Evolutionary conservation across 345 rosid genomes (phyloP).

Genomic region (Psidium guajava): DNA sequence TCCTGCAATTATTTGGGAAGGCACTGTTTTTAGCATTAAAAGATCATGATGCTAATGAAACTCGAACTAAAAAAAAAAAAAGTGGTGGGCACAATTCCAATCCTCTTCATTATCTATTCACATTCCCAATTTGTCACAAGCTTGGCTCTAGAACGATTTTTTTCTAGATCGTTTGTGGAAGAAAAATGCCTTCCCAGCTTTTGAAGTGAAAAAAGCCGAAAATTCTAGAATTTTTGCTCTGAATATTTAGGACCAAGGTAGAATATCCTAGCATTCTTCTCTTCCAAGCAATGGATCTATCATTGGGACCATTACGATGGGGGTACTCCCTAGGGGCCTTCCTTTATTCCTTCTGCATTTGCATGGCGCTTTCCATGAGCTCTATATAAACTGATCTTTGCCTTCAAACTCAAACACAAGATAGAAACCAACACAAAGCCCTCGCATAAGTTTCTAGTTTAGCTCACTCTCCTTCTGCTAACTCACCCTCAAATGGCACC

Average conservation of each 20-base stretch:
- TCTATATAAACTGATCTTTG: neutral
- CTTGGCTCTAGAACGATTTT: neutral
- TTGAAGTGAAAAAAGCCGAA: neutral
- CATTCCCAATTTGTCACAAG: neutral
- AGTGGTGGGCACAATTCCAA: neutral
- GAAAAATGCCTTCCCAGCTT: neutral
- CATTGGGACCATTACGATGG: neutral
- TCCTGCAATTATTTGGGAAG: neutral
- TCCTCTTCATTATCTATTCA: neutral
- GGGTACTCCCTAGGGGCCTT: neutral
- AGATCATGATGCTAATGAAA: neutral
- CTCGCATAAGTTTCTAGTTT: neutral
- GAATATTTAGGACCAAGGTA: neutral
- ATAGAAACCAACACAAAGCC: neutral
- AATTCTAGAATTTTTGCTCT: neutral
- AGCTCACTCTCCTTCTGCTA: neutral
- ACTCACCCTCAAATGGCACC: neutral
- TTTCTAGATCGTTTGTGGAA: neutral
- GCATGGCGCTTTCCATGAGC: neutral
- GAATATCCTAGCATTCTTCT: neutral
- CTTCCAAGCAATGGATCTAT: too few species aligned
- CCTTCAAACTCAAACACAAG: neutral
- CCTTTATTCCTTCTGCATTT: neutral
- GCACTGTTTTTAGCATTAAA: neutral
- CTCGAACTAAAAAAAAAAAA: neutral